These are phyloP conservation scores for Saturnispora sanitii DNA, from an alignment of 805 yeast species.

Conservation along the genomic window DNA sequence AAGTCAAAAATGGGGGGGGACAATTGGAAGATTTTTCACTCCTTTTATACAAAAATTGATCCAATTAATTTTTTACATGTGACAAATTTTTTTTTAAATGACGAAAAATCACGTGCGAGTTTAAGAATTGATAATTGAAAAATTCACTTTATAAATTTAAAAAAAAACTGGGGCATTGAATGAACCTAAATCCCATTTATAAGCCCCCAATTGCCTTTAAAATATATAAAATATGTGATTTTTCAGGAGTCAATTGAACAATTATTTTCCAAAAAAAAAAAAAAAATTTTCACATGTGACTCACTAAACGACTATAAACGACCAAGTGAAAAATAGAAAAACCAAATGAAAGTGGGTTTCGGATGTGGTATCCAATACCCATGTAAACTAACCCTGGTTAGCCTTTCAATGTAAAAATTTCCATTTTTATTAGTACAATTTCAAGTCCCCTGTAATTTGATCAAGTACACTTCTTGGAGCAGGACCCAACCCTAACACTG, in stretches of 20 bases:
- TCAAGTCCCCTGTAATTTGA: conserved; percentile 69
- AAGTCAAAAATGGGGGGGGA: neutral
- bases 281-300: conserved; percentile 1
- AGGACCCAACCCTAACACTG: conserved; percentile 96
- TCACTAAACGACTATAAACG: neutral
- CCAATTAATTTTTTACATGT: conserved; percentile 1
- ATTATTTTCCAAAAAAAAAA: neutral
- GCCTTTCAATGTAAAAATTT: no score
- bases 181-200: no score
- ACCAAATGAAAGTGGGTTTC: no score
- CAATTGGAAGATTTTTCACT: neutral
- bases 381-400: no score
- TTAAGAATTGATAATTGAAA: no score
- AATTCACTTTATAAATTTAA: no score
- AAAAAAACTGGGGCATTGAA: no score
- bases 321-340: no score
- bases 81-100: conserved; percentile 19
- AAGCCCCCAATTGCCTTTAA: neutral
- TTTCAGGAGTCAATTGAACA: no score
- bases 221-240: no score
- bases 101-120: conserved; percentile 16
- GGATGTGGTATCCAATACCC: no score
- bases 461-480: conserved; percentile 80
- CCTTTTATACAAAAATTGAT: conserved; percentile 2
- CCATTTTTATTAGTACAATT: conserved; percentile 64